phyloP scores from a whole-genome alignment of 306 rosid species.

The Quercus mongolica region DNA sequence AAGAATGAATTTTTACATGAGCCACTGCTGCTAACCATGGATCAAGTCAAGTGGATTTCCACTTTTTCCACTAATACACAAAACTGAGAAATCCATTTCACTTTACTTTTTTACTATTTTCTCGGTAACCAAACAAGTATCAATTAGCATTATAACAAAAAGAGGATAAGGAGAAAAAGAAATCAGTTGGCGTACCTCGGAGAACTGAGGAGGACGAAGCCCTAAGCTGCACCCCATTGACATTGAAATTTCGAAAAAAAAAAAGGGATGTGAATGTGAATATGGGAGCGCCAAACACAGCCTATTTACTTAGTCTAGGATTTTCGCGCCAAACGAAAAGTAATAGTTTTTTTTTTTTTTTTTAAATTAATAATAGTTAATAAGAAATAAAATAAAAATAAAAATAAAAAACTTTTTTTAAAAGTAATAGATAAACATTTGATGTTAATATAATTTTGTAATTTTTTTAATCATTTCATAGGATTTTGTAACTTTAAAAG shows the following conservation, averaged over 20 bases:
- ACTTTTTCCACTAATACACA: neutral
- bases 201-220: conserved; percentile 61
- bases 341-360: no score
- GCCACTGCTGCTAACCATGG: no score
- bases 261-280: neutral
- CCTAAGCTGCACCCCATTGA: conserved; percentile 25
- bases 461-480: no score
- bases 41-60: neutral
- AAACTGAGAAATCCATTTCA: neutral
- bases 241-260: neutral
- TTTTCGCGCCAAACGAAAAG: neutral
- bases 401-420: accelerated
- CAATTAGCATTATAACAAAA: neutral
- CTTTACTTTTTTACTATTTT: neutral
- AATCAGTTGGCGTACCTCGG: conserved; percentile 35
- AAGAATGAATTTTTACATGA: no score
- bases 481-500: no score
- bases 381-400: no score
- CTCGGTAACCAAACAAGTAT: neutral
- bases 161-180: neutral
- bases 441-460: no score
- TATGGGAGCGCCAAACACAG: neutral
- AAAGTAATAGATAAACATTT: no score
- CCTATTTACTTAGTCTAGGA: no score
- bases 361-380: no score